phyloP scores from a whole-genome alignment of 352 stramenopile species.

The Pseudoperonospora humuli region DNA sequence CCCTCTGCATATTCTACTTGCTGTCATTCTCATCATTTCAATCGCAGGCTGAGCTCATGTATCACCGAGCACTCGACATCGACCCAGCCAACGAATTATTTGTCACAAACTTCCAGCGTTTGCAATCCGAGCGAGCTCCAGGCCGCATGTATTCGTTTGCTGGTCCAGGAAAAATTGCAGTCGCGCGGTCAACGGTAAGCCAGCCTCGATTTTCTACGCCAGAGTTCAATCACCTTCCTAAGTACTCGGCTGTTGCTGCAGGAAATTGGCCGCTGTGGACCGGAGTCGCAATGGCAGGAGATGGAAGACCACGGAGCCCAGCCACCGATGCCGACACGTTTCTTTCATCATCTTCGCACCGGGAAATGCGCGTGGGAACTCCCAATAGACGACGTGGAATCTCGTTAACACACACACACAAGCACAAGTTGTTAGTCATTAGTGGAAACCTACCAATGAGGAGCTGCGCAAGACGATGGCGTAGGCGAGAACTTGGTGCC shows the following conservation, averaged over 20 bases:
- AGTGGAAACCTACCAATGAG: slow-evolving; percentile 15
- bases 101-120: slow-evolving; percentile 50
- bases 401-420: slow-evolving; percentile 4
- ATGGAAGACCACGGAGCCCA: slow-evolving; percentile 34
- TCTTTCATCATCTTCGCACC: slow-evolving; percentile 39
- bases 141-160: slow-evolving; percentile 37
- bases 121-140: slow-evolving; percentile 45
- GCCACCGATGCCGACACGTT: slow-evolving; percentile 20
- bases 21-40: slow-evolving; percentile 27
- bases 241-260: neutral
- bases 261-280: slow-evolving; percentile 16
- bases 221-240: neutral
- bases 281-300: slow-evolving; percentile 27
- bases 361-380: slow-evolving; percentile 33
- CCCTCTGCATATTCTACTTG: too few relatives aligned
- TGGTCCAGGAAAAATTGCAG: slow-evolving; percentile 43
- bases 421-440: slow-evolving; percentile 10
- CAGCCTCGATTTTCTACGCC: neutral
- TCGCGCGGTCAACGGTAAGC: slow-evolving; percentile 32
- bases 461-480: slow-evolving; percentile 1
- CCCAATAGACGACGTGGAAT: slow-evolving; percentile 1
- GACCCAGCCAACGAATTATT: slow-evolving; percentile 40
- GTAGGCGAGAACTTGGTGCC: slow-evolving; percentile 10
- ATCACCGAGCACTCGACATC: slow-evolving; percentile 45
- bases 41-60: too few relatives aligned